phyloP scores from a whole-genome alignment of 371 early-diverging fungal genomes.

The Mycotypha africana region DNA sequence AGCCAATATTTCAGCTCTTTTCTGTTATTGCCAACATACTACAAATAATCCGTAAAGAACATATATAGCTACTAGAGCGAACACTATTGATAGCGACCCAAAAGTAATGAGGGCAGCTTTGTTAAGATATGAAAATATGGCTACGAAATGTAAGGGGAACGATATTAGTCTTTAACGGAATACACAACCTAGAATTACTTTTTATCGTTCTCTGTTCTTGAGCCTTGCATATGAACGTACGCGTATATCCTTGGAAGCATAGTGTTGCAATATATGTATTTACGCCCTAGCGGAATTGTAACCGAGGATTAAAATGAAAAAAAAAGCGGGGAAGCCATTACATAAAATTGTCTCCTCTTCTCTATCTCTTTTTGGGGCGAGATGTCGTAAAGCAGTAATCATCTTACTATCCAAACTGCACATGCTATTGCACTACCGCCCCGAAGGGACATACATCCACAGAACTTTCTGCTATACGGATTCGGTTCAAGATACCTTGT shows the following conservation, averaged over 20 bases:
- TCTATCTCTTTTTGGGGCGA: neutral
- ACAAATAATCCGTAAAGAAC: constrained; percentile 13
- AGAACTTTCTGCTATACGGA: constrained; percentile 8
- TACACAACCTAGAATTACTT: no score
- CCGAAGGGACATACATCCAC: constrained; percentile 26
- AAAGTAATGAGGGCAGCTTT: constrained; percentile 9
- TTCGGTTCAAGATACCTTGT: constrained; percentile 1
- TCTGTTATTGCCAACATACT: no score
- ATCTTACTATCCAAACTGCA: constrained; percentile 22
- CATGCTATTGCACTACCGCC: constrained; percentile 23
- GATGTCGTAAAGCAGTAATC: no score
- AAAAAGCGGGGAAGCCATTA: no score
- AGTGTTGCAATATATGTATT: constrained; percentile 16
- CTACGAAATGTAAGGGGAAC: no score
- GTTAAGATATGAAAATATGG: constrained; percentile 18
- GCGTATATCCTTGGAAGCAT: constrained; percentile 13
- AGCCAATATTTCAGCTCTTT: no score
- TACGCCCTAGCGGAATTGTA: constrained; percentile 4
- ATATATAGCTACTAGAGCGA: constrained; percentile 10
- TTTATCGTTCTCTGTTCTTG: no score
- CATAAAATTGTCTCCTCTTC: neutral
- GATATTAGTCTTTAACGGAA: no score
- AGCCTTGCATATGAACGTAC: constrained; percentile 1
- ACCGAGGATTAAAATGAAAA: neutral
- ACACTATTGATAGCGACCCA: constrained; percentile 15